These are phyloP conservation scores for Leccinellum rugosiceps DNA, from an alignment of 768 basidiomycete genomes.

Conservation along the genomic window DNA sequence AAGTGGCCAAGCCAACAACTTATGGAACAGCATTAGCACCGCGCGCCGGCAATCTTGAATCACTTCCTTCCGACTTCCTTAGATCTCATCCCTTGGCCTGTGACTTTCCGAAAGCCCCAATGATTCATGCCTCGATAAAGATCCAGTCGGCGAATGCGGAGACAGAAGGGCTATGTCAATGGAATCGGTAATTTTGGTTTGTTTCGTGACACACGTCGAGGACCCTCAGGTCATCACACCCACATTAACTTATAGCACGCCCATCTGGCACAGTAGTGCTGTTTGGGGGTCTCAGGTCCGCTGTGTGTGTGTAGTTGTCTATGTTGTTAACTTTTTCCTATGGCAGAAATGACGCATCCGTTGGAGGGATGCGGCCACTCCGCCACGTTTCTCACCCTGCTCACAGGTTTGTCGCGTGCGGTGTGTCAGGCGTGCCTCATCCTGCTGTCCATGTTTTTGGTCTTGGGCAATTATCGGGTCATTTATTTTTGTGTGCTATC, in stretches of 20 bases:
- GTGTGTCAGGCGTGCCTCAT: not conserved
- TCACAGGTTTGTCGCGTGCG: not conserved
- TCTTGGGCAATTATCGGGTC: not conserved
- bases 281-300: not conserved
- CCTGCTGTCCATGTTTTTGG: not conserved
- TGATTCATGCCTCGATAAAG: not conserved
- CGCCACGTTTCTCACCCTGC: constrained; percentile 22
- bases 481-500: not conserved
- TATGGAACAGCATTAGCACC: not conserved
- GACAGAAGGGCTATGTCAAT: not conserved
- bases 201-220: constrained; percentile 12
- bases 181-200: not conserved
- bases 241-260: not conserved
- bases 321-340: constrained; percentile 15
- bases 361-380: not conserved
- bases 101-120: not conserved
- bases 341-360: constrained; percentile 31
- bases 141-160: constrained; percentile 2
- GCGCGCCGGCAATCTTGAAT: not conserved
- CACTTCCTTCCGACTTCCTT: not conserved
- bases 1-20: not conserved
- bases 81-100: not conserved
- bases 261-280: not conserved
- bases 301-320: not conserved
- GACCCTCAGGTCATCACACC: not conserved